Evolutionary conservation across 345 rosid species (phyloP).

Genomic region (Cardamine chenopodiifolia): DNA sequence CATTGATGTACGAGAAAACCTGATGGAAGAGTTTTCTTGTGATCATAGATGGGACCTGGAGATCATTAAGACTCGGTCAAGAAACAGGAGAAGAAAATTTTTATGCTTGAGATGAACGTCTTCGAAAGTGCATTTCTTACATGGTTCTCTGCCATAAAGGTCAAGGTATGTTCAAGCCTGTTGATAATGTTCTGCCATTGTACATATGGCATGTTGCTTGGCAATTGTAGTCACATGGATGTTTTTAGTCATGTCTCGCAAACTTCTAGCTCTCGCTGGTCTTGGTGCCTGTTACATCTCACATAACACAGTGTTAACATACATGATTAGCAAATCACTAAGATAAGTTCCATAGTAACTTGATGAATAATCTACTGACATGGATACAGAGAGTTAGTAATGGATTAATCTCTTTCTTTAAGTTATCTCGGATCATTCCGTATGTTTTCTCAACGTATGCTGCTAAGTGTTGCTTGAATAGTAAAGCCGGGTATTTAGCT

Average conservation of each 20-base stretch:
- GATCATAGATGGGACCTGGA: slow-evolving; percentile 64
- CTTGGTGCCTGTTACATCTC: slow-evolving; percentile 55
- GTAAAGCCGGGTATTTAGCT: slow-evolving; percentile 74
- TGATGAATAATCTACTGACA: slow-evolving; percentile 40
- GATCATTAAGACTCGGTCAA: slow-evolving; percentile 30
- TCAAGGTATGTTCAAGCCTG: slow-evolving; percentile 53
- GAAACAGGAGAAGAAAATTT: slow-evolving; percentile 1
- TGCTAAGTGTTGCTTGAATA: slow-evolving; percentile 73
- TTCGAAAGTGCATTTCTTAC: slow-evolving; percentile 43
- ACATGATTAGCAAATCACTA: neutral
- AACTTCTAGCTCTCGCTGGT: slow-evolving; percentile 48
- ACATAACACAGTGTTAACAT: slow-evolving; percentile 21
- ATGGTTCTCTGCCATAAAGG: slow-evolving; percentile 51
- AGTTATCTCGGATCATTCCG: slow-evolving; percentile 62
- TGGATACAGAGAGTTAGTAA: slow-evolving; percentile 66
- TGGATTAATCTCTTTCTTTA: slow-evolving; percentile 69
- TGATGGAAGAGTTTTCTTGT: slow-evolving; percentile 55
- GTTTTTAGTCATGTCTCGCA: slow-evolving; percentile 51
- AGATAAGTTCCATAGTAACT: slow-evolving; percentile 18
- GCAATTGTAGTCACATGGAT: slow-evolving; percentile 49
- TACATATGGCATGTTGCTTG: slow-evolving; percentile 59
- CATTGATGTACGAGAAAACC: slow-evolving; percentile 67
- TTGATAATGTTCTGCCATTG: slow-evolving; percentile 66
- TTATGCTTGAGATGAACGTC: slow-evolving; percentile 2
- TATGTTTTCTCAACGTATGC: slow-evolving; percentile 73